Percentiles rank a stretch among this genome's conserved stretches.
These are phyloP conservation scores for Kwoniella botswanensis DNA, from an alignment of 768 basidiomycete species.

Conservation along the genomic window DNA sequence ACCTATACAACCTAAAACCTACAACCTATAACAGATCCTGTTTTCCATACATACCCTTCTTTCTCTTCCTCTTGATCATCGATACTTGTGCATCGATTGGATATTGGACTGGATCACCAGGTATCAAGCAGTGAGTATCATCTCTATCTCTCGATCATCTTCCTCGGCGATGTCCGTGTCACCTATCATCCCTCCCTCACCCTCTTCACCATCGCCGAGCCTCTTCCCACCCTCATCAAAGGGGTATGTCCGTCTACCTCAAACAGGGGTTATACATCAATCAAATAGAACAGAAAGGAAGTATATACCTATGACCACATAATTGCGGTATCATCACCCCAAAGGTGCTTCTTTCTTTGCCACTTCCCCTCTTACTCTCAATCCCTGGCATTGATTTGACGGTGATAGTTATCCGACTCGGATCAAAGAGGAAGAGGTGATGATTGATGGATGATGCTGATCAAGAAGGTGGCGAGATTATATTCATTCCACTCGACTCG, in stretches of 20 bases:
- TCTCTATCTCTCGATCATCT: conserved; percentile 6
- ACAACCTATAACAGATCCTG: not conserved
- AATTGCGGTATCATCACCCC: not conserved
- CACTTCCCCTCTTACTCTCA: not conserved
- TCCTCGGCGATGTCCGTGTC: conserved; percentile 21
- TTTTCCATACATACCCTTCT: not conserved
- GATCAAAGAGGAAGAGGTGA: not conserved
- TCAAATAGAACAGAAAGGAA: not conserved
- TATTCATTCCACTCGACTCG: not conserved
- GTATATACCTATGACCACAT: conserved; percentile 2
- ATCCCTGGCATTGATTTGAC: not conserved
- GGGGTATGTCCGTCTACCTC: not conserved
- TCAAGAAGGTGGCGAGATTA: not conserved
- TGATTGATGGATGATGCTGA: conserved; percentile 3
- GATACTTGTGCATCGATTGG: not conserved
- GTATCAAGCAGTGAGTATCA: not conserved
- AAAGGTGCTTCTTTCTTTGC: conserved; percentile 5
- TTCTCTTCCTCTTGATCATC: not conserved
- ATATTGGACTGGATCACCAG: not conserved
- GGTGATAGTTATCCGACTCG: not conserved
- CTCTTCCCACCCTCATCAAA: conserved; percentile 7
- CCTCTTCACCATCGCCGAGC: conserved; percentile 20
- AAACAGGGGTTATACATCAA: not conserved
- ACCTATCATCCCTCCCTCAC: not conserved
- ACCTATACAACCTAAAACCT: not conserved